Evolutionary conservation across 208 protist genomes (phyloP).

Genomic region (Trypanosoma rangeli): DNA sequence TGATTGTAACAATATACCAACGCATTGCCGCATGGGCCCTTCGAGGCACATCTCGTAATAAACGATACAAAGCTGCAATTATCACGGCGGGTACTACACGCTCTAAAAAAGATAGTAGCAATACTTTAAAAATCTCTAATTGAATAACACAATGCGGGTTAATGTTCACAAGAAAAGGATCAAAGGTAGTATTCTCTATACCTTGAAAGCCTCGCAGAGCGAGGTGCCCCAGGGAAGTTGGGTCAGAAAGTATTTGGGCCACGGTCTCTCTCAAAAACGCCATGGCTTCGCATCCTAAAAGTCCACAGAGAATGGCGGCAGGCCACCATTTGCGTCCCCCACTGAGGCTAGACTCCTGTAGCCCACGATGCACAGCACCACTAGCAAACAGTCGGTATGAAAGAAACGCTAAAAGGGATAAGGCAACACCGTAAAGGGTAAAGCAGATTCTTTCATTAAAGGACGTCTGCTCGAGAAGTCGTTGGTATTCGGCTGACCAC

Average conservation of each 20-base stretch:
- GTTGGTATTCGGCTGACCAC: constrained; percentile 75
- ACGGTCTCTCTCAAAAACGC: constrained; percentile 28
- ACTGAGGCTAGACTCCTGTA: constrained; percentile 39
- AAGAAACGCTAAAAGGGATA: constrained; percentile 43
- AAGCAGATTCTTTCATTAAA: constrained; percentile 87
- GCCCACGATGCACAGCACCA: constrained; percentile 41
- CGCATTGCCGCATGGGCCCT: constrained; percentile 64
- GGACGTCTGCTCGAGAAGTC: constrained; percentile 65
- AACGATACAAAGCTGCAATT: constrained; percentile 48
- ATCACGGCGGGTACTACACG: constrained; percentile 42
- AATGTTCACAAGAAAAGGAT: constrained; percentile 42
- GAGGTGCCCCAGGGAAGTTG: constrained; percentile 31
- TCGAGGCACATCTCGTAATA: constrained; percentile 60
- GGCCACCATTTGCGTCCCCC: constrained; percentile 25
- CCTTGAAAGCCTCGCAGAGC: constrained; percentile 45
- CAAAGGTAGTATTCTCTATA: constrained; percentile 39
- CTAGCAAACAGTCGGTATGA: constrained; percentile 60
- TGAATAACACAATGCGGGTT: constrained; percentile 84
- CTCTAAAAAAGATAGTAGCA: constrained; percentile 37
- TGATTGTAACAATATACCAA: constrained; percentile 82
- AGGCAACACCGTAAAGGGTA: constrained; percentile 74
- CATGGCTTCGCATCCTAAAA: constrained; percentile 26
- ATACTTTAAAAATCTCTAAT: constrained; percentile 57
- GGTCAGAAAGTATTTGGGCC: constrained; percentile 18
- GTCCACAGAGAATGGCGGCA: constrained; percentile 15